phyloP scores from a whole-genome alignment of 2,329 filamentous ascomycete genomes.

The Cladobotryum protrusum region DNA sequence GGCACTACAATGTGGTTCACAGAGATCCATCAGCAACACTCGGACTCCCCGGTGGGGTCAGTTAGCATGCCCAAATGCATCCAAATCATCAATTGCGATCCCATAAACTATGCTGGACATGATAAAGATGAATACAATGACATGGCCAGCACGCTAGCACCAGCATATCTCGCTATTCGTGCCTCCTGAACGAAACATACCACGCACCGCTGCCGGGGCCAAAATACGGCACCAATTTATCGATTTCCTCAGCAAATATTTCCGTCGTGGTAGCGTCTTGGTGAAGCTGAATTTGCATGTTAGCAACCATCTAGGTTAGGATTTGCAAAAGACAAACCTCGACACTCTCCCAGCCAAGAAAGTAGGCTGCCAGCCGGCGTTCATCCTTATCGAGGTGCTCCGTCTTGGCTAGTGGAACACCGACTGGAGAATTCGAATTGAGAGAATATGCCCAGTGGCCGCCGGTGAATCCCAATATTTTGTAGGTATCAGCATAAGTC shows the following conservation, averaged over 20 bases:
- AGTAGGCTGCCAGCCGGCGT: constrained; percentile 13
- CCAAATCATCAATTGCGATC: too few relatives aligned
- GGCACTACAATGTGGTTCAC: too few relatives aligned
- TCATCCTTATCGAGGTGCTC: not conserved
- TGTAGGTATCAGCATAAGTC: constrained; percentile 16
- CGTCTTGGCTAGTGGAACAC: not conserved
- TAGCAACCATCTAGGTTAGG: not conserved
- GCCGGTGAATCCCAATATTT: constrained; percentile 15
- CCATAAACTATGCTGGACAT: too few relatives aligned
- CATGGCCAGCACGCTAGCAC: too few relatives aligned
- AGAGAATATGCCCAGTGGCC: constrained; percentile 16
- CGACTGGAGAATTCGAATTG: constrained; percentile 13
- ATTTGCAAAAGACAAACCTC: constrained; percentile 7
- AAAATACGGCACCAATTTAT: constrained; percentile 13
- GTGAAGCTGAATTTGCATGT: constrained; percentile 10
- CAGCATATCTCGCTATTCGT: not conserved
- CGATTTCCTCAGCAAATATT: constrained; percentile 15
- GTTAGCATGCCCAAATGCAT: too few relatives aligned
- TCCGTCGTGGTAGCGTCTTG: constrained; percentile 12
- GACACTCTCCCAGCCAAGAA: constrained; percentile 18
- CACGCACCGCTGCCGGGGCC: constrained; percentile 15
- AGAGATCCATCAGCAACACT: too few relatives aligned
- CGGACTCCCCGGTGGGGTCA: too few relatives aligned
- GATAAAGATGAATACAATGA: too few relatives aligned
- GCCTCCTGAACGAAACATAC: constrained; percentile 14